Base-by-base conservation (phyloP, 768 basidiomycete genomes). In the Mycena indigotica region DNA sequence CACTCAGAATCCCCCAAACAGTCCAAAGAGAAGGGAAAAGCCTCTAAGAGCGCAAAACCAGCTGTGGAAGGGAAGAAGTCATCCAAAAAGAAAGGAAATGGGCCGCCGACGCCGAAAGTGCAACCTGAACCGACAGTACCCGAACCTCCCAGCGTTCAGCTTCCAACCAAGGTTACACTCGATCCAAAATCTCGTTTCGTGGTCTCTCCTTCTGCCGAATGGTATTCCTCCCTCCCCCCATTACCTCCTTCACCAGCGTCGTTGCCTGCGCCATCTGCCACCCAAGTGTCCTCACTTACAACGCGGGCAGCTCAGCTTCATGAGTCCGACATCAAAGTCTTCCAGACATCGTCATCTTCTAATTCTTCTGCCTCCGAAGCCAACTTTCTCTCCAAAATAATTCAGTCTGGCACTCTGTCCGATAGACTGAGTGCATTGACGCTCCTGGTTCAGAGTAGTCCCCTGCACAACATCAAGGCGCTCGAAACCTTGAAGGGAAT, bases 401-500 rank as follows among this genome's bases (percentile, higher is more conserved):
- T 97, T 24, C 80, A 85, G 35, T 87, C 87, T 24, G 96, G 96
- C 55, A 98, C 96, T 3, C 84, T 95, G 16, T 93, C 92, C 16
- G 96, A 98, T 69, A 82, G 93, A 53, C 84, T 98, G 1, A 92
- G 92, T 61, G 95, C 96, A 0, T 77, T 98, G 51, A 93, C 94
- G 19, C 76, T 98, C 38, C 78, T 98, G 48, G 92, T 95, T 19
- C 91, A 96, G 72, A 85, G 87, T 51, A 90, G 89, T 50, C 95
- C 95, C 1, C 60, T 95, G 59, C 93, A 96, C 68, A 93, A 95
- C 66, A 82, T 80, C 6, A 87, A 86, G 62, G 90, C 93, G 0
- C 73, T 97, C 50, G 91, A 93, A 55, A 81, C 80, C 2, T 72
- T 98, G 53, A 84, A 85, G 67, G 73, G 72, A 3, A 87, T 96